These are phyloP conservation scores for Globisporangium radiosum DNA, from an alignment of 352 stramenopile genomes.

Conservation along the genomic window DNA sequence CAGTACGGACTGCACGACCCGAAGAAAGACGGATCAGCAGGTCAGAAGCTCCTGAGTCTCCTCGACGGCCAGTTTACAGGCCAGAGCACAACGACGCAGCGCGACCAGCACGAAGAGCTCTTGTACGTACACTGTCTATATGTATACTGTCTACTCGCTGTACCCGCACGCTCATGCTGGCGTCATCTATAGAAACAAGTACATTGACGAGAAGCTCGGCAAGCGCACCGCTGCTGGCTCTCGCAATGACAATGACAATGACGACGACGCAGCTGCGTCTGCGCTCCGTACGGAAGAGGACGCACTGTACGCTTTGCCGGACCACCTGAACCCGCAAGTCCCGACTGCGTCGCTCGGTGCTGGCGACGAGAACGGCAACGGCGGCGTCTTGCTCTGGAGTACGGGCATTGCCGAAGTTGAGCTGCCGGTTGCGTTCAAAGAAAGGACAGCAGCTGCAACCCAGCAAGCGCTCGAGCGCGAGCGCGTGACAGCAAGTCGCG, in stretches of 20 bases:
- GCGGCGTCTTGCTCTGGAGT: constrained; percentile 69
- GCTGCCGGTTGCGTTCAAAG: constrained; percentile 42
- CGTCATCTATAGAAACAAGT: constrained; percentile 47
- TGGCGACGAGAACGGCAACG: constrained; percentile 34
- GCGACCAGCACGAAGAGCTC: constrained; percentile 74
- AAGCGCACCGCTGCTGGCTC: constrained; percentile 23
- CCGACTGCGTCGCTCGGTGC: constrained; percentile 23
- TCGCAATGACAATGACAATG: neutral
- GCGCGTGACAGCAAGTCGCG: constrained; percentile 6
- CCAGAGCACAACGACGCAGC: constrained; percentile 48
- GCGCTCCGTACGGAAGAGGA: constrained; percentile 41
- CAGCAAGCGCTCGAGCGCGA: constrained; percentile 33
- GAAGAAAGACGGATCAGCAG: constrained; percentile 59
- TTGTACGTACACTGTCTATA: constrained; percentile 20
- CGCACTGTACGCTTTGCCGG: constrained; percentile 55
- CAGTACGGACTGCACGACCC: constrained; percentile 71
- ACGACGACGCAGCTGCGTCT: constrained; percentile 6
- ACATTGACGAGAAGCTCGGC: constrained; percentile 70
- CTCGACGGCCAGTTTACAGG: constrained; percentile 79
- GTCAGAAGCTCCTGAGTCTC: constrained; percentile 65
- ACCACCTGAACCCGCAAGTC: constrained; percentile 45
- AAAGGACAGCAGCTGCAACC: constrained; percentile 47
- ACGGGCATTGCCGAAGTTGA: constrained; percentile 79
- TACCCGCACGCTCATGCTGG: too few species aligned
- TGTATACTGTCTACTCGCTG: neutral